Evolutionary conservation across 2,329 filamentous ascomycete species (phyloP), one percentile per base, ranked within the genome.

Genomic region (Xylariaceae sp.): DNA sequence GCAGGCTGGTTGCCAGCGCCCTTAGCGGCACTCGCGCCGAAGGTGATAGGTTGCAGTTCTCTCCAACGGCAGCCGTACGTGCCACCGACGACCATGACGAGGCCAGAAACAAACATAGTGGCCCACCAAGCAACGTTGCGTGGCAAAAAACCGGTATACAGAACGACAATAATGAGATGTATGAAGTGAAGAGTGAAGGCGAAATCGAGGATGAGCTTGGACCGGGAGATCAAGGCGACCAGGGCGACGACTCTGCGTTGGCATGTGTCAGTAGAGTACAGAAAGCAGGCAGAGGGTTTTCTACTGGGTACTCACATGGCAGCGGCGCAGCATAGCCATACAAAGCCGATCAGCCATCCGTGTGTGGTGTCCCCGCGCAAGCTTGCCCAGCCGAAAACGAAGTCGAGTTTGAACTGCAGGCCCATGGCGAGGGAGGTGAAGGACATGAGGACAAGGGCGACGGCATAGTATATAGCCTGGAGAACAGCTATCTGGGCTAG

Each of bases 151-250:
- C 82, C 82, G 3, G 87, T 85, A 67, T 95, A 95, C 25, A 95
- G 65, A 17, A 83, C 84, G 22, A 88, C 87, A 58, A 88, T 67
- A 58, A 93, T 53, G 42, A 95, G 78, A 64, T 95, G 88, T 34
- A 95, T 72, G 64, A 87, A 79, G 70, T 95, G 89, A 16, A 96
- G 79, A 2, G 92, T 95, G 20, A 96, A 73, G 23, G 89, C 88
- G 65, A 97, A 98, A 69, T 98, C 93, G 55, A 89, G 89, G 40
- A 97, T 87, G 49, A 97, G 85, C 67, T 97, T 97, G 38, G 86
- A 93, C 51, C 93, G 88, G 17, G 85, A 83, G 55, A 98, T 82
- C 47, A 97, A 74, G 43, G 92, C 70, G 40, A 95, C 81, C 47
- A 96, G 85, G 34, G 89, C 86, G 47, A 94, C 81, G 34, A 88